Evolutionary conservation across 805 yeast genomes (phyloP), one percentile per base, ranked within the genome.

Genomic region (Debaryomyces hansenii): DNA sequence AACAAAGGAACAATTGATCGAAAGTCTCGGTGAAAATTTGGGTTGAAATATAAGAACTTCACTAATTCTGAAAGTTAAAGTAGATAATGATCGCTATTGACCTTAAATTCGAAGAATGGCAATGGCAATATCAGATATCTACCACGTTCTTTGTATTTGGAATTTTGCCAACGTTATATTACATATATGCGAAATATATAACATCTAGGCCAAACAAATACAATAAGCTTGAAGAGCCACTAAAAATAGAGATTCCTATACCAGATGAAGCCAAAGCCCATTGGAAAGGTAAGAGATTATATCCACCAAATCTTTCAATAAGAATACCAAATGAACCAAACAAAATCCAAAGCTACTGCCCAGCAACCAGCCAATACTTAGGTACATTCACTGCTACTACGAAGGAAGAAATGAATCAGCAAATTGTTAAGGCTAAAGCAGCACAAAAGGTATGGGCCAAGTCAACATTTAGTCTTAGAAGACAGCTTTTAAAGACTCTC

Each of bases 351-450:
- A 82, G 91, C 50, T 86, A 88, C 63, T 92, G 99, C 68, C 99
- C 99, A 3, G 97, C 98, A 0, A 94, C 98, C 0, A 95, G 97
- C 29, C 97, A 90, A 66, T 83, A 72, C 51, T 72, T 92, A 53
- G 98, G 96, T 1, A 75, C 83, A 18, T 84, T 83, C 55, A 69
- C 75, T 41, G 83, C 89, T 1, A 79, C 82, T 46, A 68, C 85
- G n/a, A 74, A 72, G 40, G 77, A 75, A 3, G 94, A 90, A 39
- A 87, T 94, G 64, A 92, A 92, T 61, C 54, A 57, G 5, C 76
- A 82, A 46, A 81, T 94, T 15, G 53, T 54, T n/a, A 53, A 55
- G 12, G 83, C 90, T 2, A 64, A 66, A 29, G 51, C 49, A 2
- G 90, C 91, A 2, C 91, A 85, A 59, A 53, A 51, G 18, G 53